Evolutionary conservation across 176 grass and related monocot species (phyloP), one percentile per base, ranked within the genome.

Genomic region (Elymus sibiricus): DNA sequence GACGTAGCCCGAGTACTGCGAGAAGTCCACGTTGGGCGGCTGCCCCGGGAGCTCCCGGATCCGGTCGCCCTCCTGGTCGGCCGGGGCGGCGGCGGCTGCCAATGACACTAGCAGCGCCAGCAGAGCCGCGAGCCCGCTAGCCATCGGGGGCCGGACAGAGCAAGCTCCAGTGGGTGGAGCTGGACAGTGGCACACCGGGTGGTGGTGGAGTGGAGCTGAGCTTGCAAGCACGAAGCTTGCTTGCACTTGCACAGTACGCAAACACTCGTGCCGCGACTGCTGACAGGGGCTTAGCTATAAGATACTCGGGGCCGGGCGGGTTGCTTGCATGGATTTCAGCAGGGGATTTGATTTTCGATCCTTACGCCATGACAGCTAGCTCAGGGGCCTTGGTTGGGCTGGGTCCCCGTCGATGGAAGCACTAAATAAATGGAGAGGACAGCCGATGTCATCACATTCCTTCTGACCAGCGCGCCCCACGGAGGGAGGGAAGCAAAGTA

Each of bases 1-100:
- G 80, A 99, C 92, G 83, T 99, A 99, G 27, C 97, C 97, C 6
- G 97, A 87, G 86, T 94, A 96, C 87, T 99, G 97, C 37, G 91
- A 69, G 88, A 99, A 96, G 17, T 16, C 87, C 59, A 85, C 90
- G 73, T 90, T 80, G 47, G 76, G 37, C 12, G 91, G 96, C 77
- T 98, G 93, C 1, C 96, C 93, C 3, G 92, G 93, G 19, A 98
- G 91, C 83, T 91, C 81, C 73, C 65, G 44, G 91, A 98, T 95
- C 88, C 93, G 84, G 90, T 98, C 96, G 71, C 81, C 81, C 82
- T 95, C 91, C 78, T 92, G 90, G 17, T 91, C 90, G 8, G 59
- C 75, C 64, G 47, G 17, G 63, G 64, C 76, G 16, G 35, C 60
- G 39, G 73, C 76, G 13, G 37, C 53, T 16, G 62, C 62, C 17